These are phyloP conservation scores for Sporisorium iseilematis-ciliati DNA, from an alignment of 1,284 basidiomycete species.

Conservation along the genomic window DNA sequence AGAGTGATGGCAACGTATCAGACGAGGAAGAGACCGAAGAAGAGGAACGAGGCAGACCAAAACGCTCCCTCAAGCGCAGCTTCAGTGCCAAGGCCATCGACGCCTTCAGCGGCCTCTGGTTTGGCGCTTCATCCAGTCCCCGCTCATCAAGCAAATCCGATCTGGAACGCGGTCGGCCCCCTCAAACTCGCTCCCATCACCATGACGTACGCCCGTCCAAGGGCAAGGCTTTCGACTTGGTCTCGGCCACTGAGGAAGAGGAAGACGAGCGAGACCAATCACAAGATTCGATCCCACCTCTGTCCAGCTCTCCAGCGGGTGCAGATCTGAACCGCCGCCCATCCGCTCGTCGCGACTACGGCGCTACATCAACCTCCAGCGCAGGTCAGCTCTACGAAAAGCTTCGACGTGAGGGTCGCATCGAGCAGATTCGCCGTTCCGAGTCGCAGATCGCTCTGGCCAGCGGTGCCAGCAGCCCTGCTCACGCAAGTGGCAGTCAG, in stretches of 20 bases:
- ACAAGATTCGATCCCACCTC: background rate
- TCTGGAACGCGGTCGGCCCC: constrained; percentile 28
- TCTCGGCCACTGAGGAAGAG: constrained; percentile 40
- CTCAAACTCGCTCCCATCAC: background rate
- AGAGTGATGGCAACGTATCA: constrained; percentile 54
- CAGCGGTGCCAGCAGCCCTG: constrained; percentile 25
- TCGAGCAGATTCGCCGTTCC: constrained; percentile 46
- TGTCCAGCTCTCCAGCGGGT: constrained; percentile 18
- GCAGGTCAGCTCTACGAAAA: constrained; percentile 50
- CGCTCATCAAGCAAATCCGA: constrained; percentile 25
- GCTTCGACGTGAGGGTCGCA: constrained; percentile 43
- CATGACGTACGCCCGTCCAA: constrained; percentile 9
- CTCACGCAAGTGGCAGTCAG: constrained; percentile 18
- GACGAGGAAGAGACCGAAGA: constrained; percentile 58
- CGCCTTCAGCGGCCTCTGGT: constrained; percentile 58
- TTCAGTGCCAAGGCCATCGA: constrained; percentile 54
- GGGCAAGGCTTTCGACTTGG: constrained; percentile 29
- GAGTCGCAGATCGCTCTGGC: constrained; percentile 46
- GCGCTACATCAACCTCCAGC: constrained; percentile 30
- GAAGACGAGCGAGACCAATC: constrained; percentile 21
- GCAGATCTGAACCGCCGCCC: background rate
- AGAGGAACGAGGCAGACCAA: constrained; percentile 30
- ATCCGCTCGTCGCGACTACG: constrained; percentile 29
- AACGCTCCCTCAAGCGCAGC: constrained; percentile 45
- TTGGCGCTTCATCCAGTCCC: constrained; percentile 34